Evolutionary conservation across 2,329 filamentous ascomycete genomes (phyloP).

Genomic region (Didymella keratinophila): DNA sequence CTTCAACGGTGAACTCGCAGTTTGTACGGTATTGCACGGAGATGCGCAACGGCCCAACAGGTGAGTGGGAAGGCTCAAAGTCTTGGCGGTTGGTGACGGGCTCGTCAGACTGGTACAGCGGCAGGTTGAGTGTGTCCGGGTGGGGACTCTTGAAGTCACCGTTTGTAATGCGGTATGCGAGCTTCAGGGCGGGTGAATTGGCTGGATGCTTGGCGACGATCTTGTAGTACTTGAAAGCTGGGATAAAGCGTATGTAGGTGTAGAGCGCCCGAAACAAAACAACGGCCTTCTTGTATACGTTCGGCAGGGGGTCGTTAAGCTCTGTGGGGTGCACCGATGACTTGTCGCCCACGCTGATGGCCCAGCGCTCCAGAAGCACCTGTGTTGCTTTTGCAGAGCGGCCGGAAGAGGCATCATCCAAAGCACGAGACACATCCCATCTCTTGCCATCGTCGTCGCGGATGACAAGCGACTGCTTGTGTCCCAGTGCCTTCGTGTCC

Average conservation of each 20-base stretch:
- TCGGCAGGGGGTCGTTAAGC: conserved; percentile 72
- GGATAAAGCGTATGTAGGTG: conserved; percentile 80
- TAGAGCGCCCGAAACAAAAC: conserved; percentile 92
- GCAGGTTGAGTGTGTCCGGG: conserved; percentile 74
- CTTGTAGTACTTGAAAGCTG: conserved; percentile 85
- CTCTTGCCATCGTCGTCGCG: conserved; percentile 88
- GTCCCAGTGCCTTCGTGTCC: conserved; percentile 78
- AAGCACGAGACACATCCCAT: conserved; percentile 88
- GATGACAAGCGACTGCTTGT: conserved; percentile 86
- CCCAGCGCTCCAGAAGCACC: conserved; percentile 91
- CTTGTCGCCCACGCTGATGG: conserved; percentile 76
- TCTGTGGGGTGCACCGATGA: conserved; percentile 63
- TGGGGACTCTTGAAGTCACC: conserved; percentile 62
- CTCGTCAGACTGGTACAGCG: conserved; percentile 66
- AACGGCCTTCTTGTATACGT: conserved; percentile 96
- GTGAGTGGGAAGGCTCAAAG: conserved; percentile 85
- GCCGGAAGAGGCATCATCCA: conserved; percentile 67
- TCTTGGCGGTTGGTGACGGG: conserved; percentile 74
- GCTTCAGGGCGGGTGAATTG: conserved; percentile 68
- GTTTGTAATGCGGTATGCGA: conserved; percentile 80
- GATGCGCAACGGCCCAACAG: conserved; percentile 82
- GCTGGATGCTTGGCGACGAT: conserved; percentile 73
- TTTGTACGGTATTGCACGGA: conserved; percentile 85
- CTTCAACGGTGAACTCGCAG: conserved; percentile 89
- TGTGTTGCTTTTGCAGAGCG: conserved; percentile 63